Evolutionary conservation across 2,329 filamentous ascomycete species (phyloP), one percentile per base, ranked within the genome.

Genomic region (Fusarium cicatricum): DNA sequence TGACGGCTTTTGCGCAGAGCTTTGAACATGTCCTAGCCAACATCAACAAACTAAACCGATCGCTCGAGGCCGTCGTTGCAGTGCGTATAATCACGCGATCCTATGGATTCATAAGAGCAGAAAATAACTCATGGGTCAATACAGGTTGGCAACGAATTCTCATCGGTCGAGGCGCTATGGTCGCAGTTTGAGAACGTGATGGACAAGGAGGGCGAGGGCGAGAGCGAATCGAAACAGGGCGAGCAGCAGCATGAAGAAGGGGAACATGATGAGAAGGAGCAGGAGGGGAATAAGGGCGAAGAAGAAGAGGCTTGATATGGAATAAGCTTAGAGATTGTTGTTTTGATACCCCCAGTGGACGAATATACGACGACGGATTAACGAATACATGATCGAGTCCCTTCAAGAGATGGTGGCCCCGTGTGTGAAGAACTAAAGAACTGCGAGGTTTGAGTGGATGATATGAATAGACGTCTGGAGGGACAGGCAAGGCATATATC

Each of bases 181-280:
- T 96, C 91, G 33, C 92, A 96, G 70, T 98, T 99, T 71, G 95
- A 99, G 78, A 90, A 89, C 65, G 93, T 98, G 67, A 98, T 97
- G 93, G 91, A 86, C 9, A 91, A 89, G 69, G 84, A 89, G 51
- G 78, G 65, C 42, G 64, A 63, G 23, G 48, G 39, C 4, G 65
- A 60, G n/a, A 36, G 49, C 11, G 47, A 62, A 46, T 8, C 56
- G 21, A 55, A 55, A 31, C 66, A 72, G 36, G 68, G 50, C 14
- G 58, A 49, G 7, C 64, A 51, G 43, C 41, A 56, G 3, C 48
- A 55, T 6, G 50, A 46, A 17, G 55, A 52, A 14, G 31, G 19
- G 6, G 17, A 40, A 4, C 21, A 23, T n/a, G 44, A 39, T 3
- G 26, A 17, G 9, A 44, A 42, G 16, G 58, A 58, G 2, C 56